Conservation (phyloP, 306 rosid species). For the Cucumis hystrix region DNA sequence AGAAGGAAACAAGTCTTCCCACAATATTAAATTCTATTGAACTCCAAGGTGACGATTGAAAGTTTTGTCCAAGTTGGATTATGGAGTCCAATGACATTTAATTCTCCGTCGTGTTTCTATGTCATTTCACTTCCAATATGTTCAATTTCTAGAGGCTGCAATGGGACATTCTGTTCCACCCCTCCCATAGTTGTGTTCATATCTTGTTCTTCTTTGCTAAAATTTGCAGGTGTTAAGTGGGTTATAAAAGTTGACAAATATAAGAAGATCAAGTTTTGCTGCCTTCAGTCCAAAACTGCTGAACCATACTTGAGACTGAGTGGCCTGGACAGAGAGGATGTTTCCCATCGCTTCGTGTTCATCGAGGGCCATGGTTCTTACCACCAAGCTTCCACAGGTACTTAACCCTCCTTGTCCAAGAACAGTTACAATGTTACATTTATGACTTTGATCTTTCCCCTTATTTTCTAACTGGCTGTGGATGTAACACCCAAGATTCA, state of each 20-base stretch:
- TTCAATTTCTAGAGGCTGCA: neutral
- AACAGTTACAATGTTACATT: neutral
- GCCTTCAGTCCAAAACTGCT: conserved; percentile 57
- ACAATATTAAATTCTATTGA: neutral
- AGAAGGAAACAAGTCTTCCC: neutral
- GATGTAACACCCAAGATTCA: neutral
- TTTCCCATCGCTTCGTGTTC: conserved; percentile 42
- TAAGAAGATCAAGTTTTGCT: conserved; percentile 58
- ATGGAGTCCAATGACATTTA: neutral
- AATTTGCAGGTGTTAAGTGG: conserved; percentile 54
- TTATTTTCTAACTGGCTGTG: neutral
- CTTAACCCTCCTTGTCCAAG: neutral
- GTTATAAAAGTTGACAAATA: conserved; percentile 49
- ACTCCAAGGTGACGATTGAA: neutral
- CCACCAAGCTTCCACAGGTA: conserved; percentile 62
- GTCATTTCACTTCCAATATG: neutral
- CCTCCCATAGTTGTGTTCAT: neutral
- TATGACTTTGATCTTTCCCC: neutral
- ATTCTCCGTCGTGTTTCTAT: neutral
- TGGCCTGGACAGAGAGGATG: conserved; percentile 55
- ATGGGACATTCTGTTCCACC: neutral
- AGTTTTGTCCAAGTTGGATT: neutral
- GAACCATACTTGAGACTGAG: conserved; percentile 52
- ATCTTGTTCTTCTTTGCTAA: neutral
- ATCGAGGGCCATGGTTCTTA: conserved; percentile 43